phyloP scores from a whole-genome alignment of 75 land plant genomes.

The Cryptomeria japonica region DNA sequence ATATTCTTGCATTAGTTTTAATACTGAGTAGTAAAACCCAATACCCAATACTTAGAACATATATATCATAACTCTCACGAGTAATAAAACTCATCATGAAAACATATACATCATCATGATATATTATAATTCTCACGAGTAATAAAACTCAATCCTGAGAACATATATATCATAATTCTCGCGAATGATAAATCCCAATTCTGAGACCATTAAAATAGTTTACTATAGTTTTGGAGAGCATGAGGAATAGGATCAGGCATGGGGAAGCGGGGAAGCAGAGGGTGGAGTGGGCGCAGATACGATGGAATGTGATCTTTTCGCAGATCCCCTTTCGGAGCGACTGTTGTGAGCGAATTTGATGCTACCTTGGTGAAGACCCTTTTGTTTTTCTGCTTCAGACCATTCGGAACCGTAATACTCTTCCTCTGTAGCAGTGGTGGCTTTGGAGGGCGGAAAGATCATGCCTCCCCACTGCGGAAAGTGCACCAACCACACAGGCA shows the following conservation, averaged over 20 bases:
- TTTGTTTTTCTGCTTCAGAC: constrained; percentile 48
- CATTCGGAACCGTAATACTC: constrained; percentile 65
- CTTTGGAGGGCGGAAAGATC: constrained; percentile 40
- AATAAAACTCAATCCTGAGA: no score
- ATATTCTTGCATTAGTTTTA: no score
- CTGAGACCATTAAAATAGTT: no score
- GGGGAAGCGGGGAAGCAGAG: background rate
- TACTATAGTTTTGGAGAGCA: background rate
- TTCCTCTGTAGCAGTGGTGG: constrained; percentile 49
- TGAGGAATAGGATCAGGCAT: background rate
- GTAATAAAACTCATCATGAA: no score
- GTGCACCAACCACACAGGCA: constrained; percentile 46
- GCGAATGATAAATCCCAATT: no score
- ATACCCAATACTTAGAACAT: no score
- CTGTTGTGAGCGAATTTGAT: constrained; percentile 73
- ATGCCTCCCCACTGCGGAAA: constrained; percentile 93
- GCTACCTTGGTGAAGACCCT: constrained; percentile 57
- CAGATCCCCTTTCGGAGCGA: constrained; percentile 51
- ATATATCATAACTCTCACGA: no score
- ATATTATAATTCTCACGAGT: no score
- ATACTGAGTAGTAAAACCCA: no score
- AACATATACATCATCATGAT: no score
- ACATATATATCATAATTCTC: no score
- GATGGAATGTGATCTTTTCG: constrained; percentile 4
- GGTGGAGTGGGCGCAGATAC: background rate